Evolutionary conservation across 2,329 filamentous ascomycete species (phyloP).

Genomic region (Fonsecaea multimorphosa): DNA sequence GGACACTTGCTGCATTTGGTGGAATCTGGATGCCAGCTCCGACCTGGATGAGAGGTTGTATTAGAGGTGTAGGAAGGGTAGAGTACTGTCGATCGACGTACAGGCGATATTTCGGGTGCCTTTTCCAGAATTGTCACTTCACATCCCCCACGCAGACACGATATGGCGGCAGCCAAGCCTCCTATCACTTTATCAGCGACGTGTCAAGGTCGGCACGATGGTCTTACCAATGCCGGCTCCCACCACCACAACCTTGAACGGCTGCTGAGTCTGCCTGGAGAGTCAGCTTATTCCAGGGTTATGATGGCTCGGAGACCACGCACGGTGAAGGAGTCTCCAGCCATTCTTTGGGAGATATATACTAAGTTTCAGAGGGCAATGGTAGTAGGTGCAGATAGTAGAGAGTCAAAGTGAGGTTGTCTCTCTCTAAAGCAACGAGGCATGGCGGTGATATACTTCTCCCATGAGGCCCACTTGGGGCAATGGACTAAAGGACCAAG

Average conservation of each 20-base stretch:
- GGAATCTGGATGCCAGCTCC: slow-evolving; percentile 46
- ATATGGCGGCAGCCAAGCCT: slow-evolving; percentile 24
- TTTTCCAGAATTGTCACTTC: slow-evolving; percentile 22
- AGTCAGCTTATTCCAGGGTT: slow-evolving; percentile 5
- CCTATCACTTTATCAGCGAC: slow-evolving; percentile 5
- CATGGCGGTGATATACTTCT: neutral
- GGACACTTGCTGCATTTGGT: slow-evolving; percentile 43
- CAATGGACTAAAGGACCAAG: neutral
- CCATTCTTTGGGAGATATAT: neutral
- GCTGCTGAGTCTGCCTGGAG: neutral
- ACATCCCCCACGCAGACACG: slow-evolving; percentile 19
- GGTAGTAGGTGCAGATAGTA: neutral
- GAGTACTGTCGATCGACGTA: neutral
- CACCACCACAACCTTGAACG: slow-evolving; percentile 18
- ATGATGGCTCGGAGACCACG: neutral
- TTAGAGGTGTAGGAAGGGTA: neutral
- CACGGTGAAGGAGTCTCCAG: neutral
- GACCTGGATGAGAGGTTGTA: slow-evolving; percentile 29
- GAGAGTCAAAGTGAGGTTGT: neutral
- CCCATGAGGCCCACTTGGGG: neutral
- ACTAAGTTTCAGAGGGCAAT: neutral
- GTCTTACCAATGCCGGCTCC: slow-evolving; percentile 22
- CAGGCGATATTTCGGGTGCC: slow-evolving; percentile 22
- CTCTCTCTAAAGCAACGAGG: neutral
- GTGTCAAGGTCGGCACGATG: neutral